Percentiles rank a stretch among this genome's conserved stretches.
Evolutionary conservation across 129 eudicot species (phyloP).

Genomic region (Saussurea involucrata): DNA sequence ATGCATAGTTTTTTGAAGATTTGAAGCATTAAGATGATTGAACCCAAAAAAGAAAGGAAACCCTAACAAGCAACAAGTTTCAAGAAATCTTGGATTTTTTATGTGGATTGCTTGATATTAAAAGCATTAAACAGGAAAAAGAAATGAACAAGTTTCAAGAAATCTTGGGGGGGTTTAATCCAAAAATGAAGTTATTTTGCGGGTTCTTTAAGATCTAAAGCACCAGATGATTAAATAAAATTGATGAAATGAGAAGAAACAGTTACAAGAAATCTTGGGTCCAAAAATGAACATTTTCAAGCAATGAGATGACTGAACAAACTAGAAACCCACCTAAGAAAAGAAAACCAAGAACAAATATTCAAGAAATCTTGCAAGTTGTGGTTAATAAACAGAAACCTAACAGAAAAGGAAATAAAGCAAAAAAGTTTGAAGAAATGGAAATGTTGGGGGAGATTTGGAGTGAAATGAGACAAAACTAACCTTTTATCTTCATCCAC

Average conservation of each 20-base stretch:
- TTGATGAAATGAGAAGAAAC: background rate
- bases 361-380: background rate
- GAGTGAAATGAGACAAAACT: constrained; percentile 1
- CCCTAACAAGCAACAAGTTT: background rate
- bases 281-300: background rate
- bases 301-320: background rate
- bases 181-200: background rate
- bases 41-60: background rate
- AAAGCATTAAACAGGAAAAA: background rate
- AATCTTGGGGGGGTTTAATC: constrained; percentile 1
- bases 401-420: background rate
- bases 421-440: background rate
- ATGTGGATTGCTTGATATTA: background rate
- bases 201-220: constrained; percentile 15
- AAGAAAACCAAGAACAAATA: background rate
- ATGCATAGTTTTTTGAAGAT: background rate
- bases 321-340: background rate
- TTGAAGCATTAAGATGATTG: constrained; percentile 9
- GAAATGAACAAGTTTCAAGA: constrained; percentile 4
- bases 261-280: constrained; percentile 16
- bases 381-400: background rate
- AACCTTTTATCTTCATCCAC: constrained; percentile 36
- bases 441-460: background rate
- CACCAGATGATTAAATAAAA: background rate
- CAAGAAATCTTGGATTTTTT: background rate